Base-by-base conservation (phyloP, 352 stramenopile genomes). In the Aphanomyces cochlioides region DNA sequence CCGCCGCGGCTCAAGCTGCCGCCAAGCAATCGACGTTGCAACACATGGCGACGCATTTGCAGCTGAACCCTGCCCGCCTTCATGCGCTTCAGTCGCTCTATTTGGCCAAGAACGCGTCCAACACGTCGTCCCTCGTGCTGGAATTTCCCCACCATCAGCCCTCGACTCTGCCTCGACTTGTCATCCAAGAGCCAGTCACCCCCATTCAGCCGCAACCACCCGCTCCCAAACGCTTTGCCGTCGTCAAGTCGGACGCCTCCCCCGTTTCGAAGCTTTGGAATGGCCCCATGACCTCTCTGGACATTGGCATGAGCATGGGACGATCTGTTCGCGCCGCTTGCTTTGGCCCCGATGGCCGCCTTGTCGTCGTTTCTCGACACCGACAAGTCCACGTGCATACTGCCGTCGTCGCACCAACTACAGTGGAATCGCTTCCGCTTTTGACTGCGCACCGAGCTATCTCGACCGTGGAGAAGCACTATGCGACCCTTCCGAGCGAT, bases 281-380 rank as follows among this genome's bases (percentile, higher is more conserved):
- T 36, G 50, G 40, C 1, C 50, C 50, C 19, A 37, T 40, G 36
- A 69, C 48, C 19, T 69, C 63, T 5, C 73, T 82, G 13, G 86
- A 94, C 40, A 73, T 77, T 7, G 82, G 82, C 0, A 78, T 94
- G 48, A 92, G 90, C 47, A 88, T 92, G 75, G 79, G 82, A 15
- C 84, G 85, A 13, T 92, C 86, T 50, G 92, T 92, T 78, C 84
- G 86, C 19, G 50, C n/a, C n/a, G 91, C 85, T 53, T 90, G 83
- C 6, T 94, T 84, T 83, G 86, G 86, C 1, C 86, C 86, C 28
- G 88, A 90, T 37, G 86, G 86, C 2, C 80, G 90, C 47, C 61
- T 94, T n/a, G 50, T 58, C 1, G 79, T 91, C 21, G 47, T 47
- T 36, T 45, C 50, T 48, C 90, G 50, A 91, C 69, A 65, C 87